Evolutionary conservation across 495 filamentous ascomycete genomes (phyloP).

Genomic region (Daldinia grandis): DNA sequence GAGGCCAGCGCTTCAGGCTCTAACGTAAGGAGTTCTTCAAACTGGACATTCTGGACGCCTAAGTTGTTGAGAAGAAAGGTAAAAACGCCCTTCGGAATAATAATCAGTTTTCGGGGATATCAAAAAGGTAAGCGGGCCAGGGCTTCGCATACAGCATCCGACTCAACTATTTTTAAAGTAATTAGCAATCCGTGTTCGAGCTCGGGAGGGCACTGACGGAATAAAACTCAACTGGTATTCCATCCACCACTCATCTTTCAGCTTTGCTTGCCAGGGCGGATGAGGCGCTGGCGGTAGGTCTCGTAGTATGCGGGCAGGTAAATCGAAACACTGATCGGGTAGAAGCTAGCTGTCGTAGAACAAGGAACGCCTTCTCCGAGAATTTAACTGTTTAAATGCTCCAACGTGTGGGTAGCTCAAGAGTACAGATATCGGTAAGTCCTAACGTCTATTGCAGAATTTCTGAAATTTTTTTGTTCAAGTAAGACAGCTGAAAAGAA

Average conservation of each 20-base stretch:
- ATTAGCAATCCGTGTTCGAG: slow-evolving; percentile 33
- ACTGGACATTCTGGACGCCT: slow-evolving; percentile 91
- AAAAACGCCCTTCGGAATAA: slow-evolving; percentile 81
- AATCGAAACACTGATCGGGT: background rate
- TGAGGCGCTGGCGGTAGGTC: slow-evolving; percentile 28
- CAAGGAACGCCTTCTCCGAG: slow-evolving; percentile 2
- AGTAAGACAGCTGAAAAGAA: slow-evolving; percentile 8
- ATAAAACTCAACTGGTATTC: slow-evolving; percentile 61
- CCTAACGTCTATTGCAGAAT: background rate
- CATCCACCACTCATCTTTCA: slow-evolving; percentile 65
- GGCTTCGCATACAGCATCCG: slow-evolving; percentile 76
- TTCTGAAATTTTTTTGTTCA: background rate
- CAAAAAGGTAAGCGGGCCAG: slow-evolving; percentile 10
- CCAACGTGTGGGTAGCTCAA: background rate
- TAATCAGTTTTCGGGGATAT: slow-evolving; percentile 6
- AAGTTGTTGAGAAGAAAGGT: slow-evolving; percentile 93
- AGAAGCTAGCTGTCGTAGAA: slow-evolving; percentile 11
- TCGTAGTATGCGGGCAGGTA: background rate
- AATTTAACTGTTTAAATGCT: slow-evolving; percentile 5
- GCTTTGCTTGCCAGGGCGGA: slow-evolving; percentile 25
- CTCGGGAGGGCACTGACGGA: background rate
- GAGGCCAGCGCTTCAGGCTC: slow-evolving; percentile 82
- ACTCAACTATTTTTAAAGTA: slow-evolving; percentile 76
- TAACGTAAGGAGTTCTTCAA: slow-evolving; percentile 93
- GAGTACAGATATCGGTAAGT: background rate